Base-by-base conservation (phyloP, 208 protist species). In the Leishmania turanica region DNA sequence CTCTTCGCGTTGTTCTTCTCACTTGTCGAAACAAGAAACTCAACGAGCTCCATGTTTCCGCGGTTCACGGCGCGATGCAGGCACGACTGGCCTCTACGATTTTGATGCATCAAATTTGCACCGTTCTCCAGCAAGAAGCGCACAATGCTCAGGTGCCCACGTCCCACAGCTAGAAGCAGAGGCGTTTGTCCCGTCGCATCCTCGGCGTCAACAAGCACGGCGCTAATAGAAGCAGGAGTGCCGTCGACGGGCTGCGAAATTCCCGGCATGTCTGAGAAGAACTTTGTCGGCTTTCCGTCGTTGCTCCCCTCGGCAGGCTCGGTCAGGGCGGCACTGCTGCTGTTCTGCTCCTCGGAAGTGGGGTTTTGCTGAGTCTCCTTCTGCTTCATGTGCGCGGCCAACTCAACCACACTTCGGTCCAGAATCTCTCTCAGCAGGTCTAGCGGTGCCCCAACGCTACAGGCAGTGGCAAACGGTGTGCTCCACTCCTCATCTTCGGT, bases 1-100 rank as follows among this genome's bases (percentile, higher is more conserved):
- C 76, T 75, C 2, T 56, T 75, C 24, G 75, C 84, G 68, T 91
- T 78, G 37, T 51, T 74, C 79, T 85, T 88, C 83, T 92, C 81
- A 79, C 92, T 96, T 51, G 78, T 65, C 24, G 51, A 69, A 15
- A 98, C 87, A n/a, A 98, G 86, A 77, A 91, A 84, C 76, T 97
- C 94, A 8, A 97, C 90, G 17, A 96, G 83, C n/a, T 96, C 91
- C 65, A 81, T 69, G 81, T 90, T 78, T 60, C 94, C 92, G 17
- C 90, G 85, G 71, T 86, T 90, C 68, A 95, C 92, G 4, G 93
- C 89, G 19, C 96, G 94, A 78, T 98, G 96, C 72, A 98, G 89
- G 11, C 79, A 88, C 0, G 96, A 90, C 81, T 98, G 93, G 49
- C 93, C 92, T 19, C 89, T 88, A 34, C 79, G 79, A 80, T 97